Evolutionary conservation across 805 yeast species (phyloP).

Genomic region (Sugiyamaella mastotermitis): DNA sequence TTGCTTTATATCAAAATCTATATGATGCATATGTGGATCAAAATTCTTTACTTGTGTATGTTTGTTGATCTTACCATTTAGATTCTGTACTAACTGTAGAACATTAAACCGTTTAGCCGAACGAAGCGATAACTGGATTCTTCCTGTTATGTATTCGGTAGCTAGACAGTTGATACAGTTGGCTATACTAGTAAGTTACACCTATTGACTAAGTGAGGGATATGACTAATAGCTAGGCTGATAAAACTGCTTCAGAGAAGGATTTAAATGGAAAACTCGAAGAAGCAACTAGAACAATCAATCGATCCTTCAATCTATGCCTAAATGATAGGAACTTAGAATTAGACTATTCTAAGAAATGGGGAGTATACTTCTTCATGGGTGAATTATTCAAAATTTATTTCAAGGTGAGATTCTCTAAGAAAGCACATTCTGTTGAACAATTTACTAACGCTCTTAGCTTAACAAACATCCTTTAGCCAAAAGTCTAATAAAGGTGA

Average conservation of each 20-base stretch:
- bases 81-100: slow-evolving; percentile 10
- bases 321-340: slow-evolving; percentile 70
- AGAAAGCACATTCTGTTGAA: neutral
- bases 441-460: slow-evolving; percentile 15
- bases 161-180: slow-evolving; percentile 26
- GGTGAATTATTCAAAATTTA: slow-evolving; percentile 65
- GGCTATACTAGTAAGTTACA: slow-evolving; percentile 21
- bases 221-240: slow-evolving; percentile 2
- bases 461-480: slow-evolving; percentile 67
- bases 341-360: slow-evolving; percentile 42
- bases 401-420: slow-evolving; percentile 32
- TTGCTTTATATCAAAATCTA: slow-evolving; percentile 17
- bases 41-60: slow-evolving; percentile 25
- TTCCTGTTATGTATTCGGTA: slow-evolving; percentile 25
- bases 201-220: neutral
- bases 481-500: slow-evolving; percentile 64
- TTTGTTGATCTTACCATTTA: neutral
- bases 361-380: slow-evolving; percentile 64
- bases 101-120: slow-evolving; percentile 79
- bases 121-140: slow-evolving; percentile 64
- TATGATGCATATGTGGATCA: slow-evolving; percentile 23
- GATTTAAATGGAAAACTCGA: slow-evolving; percentile 20
- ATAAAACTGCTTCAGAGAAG: neutral
- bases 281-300: slow-evolving; percentile 56
- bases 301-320: slow-evolving; percentile 69